Evolutionary conservation across 257 asterid genomes (phyloP).

Genomic region (Craterostigma plantagineum): DNA sequence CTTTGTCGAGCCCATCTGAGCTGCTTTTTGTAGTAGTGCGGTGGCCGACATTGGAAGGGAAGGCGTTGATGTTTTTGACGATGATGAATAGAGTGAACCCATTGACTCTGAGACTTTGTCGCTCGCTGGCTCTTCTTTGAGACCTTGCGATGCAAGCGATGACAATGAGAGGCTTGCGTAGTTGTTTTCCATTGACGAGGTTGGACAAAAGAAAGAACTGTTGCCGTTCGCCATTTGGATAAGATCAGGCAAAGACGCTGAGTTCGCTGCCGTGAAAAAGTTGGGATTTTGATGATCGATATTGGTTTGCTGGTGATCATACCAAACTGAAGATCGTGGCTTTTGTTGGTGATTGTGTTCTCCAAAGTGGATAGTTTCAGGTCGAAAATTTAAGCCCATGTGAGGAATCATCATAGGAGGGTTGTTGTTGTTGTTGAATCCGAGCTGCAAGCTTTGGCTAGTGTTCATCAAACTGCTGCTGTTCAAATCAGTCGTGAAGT

Average conservation of each 20-base stretch:
- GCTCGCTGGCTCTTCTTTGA: not conserved
- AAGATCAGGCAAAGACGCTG: conserved; percentile 16
- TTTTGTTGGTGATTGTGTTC: too few species aligned
- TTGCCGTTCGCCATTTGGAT: conserved; percentile 19
- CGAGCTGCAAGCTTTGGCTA: too few species aligned
- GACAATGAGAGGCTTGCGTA: not conserved
- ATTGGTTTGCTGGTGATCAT: too few species aligned
- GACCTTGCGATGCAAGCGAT: not conserved
- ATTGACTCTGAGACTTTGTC: not conserved
- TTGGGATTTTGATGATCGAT: too few species aligned
- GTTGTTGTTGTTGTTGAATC: too few species aligned
- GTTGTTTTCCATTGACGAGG: not conserved
- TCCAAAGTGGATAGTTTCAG: too few species aligned
- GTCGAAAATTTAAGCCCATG: too few species aligned
- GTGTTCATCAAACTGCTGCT: too few species aligned
- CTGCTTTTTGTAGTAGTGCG: conserved; percentile 44
- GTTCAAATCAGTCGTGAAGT: conserved; percentile 12
- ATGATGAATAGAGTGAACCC: not conserved
- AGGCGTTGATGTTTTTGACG: conserved; percentile 3
- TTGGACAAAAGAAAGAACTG: not conserved
- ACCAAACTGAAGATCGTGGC: too few species aligned
- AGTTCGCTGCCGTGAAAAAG: not conserved
- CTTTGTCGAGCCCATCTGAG: conserved; percentile 42
- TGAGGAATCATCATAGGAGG: too few species aligned
- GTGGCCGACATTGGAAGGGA: conserved; percentile 33